Base-by-base conservation (phyloP, 495 filamentous ascomycete species). In the Aspergillus asperescens region DNA sequence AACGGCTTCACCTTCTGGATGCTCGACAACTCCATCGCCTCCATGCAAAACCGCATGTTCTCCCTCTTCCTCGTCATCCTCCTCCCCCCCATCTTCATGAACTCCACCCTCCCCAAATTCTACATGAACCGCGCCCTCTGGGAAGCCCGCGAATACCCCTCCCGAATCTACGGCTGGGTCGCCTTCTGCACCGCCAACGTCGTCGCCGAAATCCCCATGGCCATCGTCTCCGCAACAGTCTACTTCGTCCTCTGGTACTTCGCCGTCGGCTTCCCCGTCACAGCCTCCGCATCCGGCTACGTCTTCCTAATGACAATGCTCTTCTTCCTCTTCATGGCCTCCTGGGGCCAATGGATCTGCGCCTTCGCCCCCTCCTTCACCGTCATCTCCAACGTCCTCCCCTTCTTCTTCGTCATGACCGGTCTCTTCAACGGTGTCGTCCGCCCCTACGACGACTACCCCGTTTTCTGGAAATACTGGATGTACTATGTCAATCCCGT, bases 1-100 rank as follows among this genome's bases (percentile, higher is more conserved):
- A 88, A 88, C 65, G 85, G 87, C n/a, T 93, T 94, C 64, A 91
- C 90, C 13, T 95, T 93, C 72, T 93, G 79, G 72, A 75, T 83
- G 59, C 75, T 92, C 7, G 84, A 85, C 12, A 71, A 82, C 62
- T 78, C 76, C 1, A 68, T 87, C 3, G 72, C 77, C 28, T 85
- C 87, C 55, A 81, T 95, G 72, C 86, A 94, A 67, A 81, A 88
- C 67, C 80, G 85, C 54, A 83, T 94, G 78, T 92, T 93, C 77
- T 83, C 84, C 0, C 62, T 66, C 48, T 93, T 91, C 75, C 53
- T 89, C 29, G 84, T 93, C 59, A 70, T 91, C 46, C 77, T 87
- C 31, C 79, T 93, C 54, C 84, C 87, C 0, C 82, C 87, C 1
- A 85, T 84, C 35, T 70, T 85, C 57, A 68, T 89, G 54, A 94